Conservation (phyloP, 345 rosid species). For the Hibiscus mutabilis region DNA sequence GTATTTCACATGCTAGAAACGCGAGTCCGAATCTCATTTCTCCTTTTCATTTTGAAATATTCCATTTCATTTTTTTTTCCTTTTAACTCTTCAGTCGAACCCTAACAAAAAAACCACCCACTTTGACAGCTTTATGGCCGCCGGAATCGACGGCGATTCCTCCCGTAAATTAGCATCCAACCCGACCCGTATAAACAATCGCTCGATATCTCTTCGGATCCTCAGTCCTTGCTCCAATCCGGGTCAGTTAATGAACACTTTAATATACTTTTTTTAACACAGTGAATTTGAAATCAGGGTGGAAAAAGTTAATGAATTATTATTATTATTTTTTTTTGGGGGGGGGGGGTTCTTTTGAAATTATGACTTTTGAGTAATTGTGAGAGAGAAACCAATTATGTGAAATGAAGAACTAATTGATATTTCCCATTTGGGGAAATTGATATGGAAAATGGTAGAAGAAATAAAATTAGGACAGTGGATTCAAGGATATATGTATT, state of each 20-base stretch:
- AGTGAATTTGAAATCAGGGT: background rate
- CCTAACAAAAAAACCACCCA: background rate
- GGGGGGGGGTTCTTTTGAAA: background rate
- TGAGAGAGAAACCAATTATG: background rate
- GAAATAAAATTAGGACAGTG: background rate
- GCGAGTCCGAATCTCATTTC: background rate
- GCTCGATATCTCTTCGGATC: background rate
- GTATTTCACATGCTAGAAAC: background rate
- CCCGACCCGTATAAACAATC: background rate
- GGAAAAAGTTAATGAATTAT: background rate
- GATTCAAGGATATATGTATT: background rate
- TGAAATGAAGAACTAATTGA: background rate
- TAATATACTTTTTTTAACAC: background rate
- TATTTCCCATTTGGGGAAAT: background rate
- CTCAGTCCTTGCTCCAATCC: background rate
- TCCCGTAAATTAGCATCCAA: background rate
- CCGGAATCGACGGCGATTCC: conserved; percentile 3
- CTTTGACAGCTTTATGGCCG: conserved; percentile 8
- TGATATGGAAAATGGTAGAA: background rate
- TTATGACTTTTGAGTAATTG: background rate
- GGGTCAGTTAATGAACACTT: background rate
- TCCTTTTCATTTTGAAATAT: too few species aligned
- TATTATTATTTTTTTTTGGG: background rate
- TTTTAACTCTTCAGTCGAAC: background rate
- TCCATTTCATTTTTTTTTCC: background rate